Base-by-base conservation (phyloP, 140 eudicot species). In the Cichorium intybus region DNA sequence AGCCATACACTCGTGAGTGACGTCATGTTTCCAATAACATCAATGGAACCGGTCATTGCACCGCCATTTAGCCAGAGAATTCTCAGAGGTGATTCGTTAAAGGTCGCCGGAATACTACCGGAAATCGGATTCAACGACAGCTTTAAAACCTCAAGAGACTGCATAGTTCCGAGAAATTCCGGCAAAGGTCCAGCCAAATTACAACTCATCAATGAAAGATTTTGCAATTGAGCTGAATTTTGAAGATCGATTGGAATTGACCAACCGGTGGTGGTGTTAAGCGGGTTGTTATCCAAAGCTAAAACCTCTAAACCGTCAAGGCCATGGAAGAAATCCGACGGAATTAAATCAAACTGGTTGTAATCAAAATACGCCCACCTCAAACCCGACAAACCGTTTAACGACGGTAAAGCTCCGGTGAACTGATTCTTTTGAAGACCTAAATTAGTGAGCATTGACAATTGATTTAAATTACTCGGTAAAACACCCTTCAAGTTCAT, bases 1-100 rank as follows among this genome's bases (percentile, higher is more conserved):
- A 94, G 93, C 97, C 97, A 94, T 17, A 89, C 64, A 73, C 90
- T 86, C 14, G 87, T 71, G 53, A 94, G 82, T 22, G 97, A 94
- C 3, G 16, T 72, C 95, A 94, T 94, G 2, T 75, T 70, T 16
- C 79, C 76, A 56, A 89, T 65, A 3, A 94, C 77, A 78, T 89
- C 97, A 68, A 89, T 78, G 4, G 84, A 60, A 27, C 99, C 99
- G 0, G 61, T 79, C 97, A 94, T 81, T 4, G 86, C 84, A 9
- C 31, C 76, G 21, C 82, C 87, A 79, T 94, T 94, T 62, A 94
- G 67, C 97, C 97, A 84, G n/a, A 94, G 77, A 10, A 68, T 65
- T 58, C 78, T 77, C 60, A 94, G 3, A 62, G n/a, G 41, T 0
- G 97, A 89, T 12, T 78, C 90, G 43, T 69, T 80, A 50, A 94